Conservation (phyloP, 345 rosid species). For the Euphorbia pulcherrima region DNA sequence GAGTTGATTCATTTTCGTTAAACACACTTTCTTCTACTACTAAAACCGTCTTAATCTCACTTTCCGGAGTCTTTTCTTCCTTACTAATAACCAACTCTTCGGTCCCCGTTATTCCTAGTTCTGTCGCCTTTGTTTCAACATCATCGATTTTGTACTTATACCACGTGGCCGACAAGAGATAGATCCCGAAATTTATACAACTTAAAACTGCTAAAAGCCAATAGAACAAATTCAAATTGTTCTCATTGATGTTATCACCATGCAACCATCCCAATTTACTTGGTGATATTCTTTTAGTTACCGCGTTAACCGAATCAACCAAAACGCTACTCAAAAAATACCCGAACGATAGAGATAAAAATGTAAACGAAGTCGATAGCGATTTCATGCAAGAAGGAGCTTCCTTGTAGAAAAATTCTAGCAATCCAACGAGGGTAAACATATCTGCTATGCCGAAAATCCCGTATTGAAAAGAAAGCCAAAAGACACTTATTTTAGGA, state of each 20-base stretch:
- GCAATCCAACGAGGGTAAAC: conserved; percentile 32
- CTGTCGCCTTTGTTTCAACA: background rate
- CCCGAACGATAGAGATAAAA: conserved; percentile 23
- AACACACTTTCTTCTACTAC: background rate
- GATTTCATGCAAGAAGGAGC: conserved; percentile 35
- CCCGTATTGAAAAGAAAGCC: conserved; percentile 27
- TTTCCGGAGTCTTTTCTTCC: background rate
- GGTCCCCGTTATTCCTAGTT: background rate
- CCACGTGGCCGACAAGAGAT: conserved; percentile 29
- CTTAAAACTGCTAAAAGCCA: conserved; percentile 31
- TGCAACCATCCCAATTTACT: conserved; percentile 27
- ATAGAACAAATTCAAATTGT: conserved; percentile 26
- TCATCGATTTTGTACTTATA: conserved; percentile 23
- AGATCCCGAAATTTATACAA: conserved; percentile 18
- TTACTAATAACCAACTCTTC: background rate
- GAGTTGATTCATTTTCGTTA: background rate
- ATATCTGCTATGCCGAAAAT: conserved; percentile 34
- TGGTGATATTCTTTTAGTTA: conserved; percentile 13
- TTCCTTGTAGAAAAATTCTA: conserved; percentile 35
- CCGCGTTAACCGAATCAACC: conserved; percentile 18
- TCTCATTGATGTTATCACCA: conserved; percentile 10
- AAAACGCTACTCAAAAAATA: conserved; percentile 29
- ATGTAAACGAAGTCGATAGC: conserved; percentile 26
- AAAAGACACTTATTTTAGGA: conserved; percentile 16
- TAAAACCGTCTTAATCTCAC: background rate